Evolutionary conservation across 345 rosid genomes (phyloP), one percentile per base, ranked within the genome.

Genomic region (Gossypioides kirkii): DNA sequence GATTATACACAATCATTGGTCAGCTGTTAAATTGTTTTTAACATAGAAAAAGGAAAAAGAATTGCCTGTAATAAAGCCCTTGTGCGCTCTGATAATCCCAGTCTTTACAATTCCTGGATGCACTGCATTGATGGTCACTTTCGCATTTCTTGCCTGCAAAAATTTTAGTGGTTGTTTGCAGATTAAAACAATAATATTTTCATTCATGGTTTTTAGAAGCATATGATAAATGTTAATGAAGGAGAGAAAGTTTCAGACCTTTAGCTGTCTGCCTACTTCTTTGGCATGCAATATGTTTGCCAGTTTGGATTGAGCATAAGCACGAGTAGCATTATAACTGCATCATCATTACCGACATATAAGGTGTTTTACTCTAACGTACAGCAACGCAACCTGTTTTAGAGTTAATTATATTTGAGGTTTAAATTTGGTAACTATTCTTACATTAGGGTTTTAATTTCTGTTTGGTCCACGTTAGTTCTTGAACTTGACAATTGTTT

Each of bases 41-140:
- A 22, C 28, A 71, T 41, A 45, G 12, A 26, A 54, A 70, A 3
- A 46, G 7, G 1, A 32, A 32, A 32, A 32, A 32, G 7, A 25
- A 4, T 28, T 62, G 86, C 98, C 97, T 80, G 98, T 94, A 66
- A 94, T 76, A 58, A 92, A 80, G 26, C 95, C 88, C 74, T 88
- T 88, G 46, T 92, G 97, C 38, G 90, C 98, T 82, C 95, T 85
- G 43, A 94, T 84, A 55, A 94, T 94, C 46, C 97, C 98, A 18
- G 98, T 94, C 84, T 94, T 94, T 11, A 94, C 89, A 7, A 94
- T 87, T 36, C 98, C 98, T 61, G 98, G 98, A 77, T 94, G 98
- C 43, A 92, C 95, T 41, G 94, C 93, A 77, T 92, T 94, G 61
- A 90, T 87, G n/a, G 90, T 87, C 22, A 94, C 92, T 61, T 84